These are phyloP conservation scores for Chlorella vulgaris DNA, from an alignment of 139 green algal genomes.

Conservation along the genomic window DNA sequence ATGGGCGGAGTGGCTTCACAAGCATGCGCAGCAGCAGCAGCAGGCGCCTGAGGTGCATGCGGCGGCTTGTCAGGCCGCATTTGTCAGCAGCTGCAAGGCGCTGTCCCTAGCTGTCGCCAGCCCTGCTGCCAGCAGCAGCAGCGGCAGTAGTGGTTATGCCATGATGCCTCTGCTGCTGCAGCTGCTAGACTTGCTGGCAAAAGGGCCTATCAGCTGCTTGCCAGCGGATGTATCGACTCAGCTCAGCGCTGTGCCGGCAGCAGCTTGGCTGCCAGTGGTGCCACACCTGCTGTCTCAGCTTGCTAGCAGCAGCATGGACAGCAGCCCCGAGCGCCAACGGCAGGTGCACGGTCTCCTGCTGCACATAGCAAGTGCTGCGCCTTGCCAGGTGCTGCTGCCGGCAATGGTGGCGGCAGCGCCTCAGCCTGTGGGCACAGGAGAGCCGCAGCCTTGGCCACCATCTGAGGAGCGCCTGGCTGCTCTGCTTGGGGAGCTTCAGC, in stretches of 20 bases:
- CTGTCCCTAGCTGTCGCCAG: neutral
- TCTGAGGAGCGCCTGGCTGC: conserved; percentile 44
- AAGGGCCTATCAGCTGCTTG: neutral
- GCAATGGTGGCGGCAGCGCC: conserved; percentile 43
- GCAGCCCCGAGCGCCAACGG: neutral
- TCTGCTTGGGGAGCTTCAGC: conserved; percentile 12
- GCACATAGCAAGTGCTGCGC: conserved; percentile 42
- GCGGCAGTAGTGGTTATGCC: neutral
- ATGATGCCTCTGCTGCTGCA: conserved; percentile 2
- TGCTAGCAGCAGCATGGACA: conserved; percentile 1
- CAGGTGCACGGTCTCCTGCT: conserved; percentile 26
- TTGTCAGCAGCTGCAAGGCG: conserved; percentile 6
- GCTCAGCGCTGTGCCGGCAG: conserved; percentile 32
- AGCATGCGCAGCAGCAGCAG: neutral
- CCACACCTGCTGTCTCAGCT: conserved; percentile 71
- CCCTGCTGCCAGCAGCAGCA: neutral
- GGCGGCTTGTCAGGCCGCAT: neutral
- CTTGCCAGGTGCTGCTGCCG: conserved; percentile 67
- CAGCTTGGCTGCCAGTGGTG: conserved; percentile 52
- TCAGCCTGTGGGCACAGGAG: neutral
- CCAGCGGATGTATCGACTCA: neutral
- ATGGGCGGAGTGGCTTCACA: neutral
- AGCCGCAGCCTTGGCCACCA: too few species aligned
- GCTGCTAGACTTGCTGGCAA: conserved; percentile 11
- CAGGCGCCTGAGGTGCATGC: neutral